These are phyloP conservation scores for Trichophyton simii DNA, from an alignment of 2,329 filamentous ascomycete genomes.

Conservation along the genomic window DNA sequence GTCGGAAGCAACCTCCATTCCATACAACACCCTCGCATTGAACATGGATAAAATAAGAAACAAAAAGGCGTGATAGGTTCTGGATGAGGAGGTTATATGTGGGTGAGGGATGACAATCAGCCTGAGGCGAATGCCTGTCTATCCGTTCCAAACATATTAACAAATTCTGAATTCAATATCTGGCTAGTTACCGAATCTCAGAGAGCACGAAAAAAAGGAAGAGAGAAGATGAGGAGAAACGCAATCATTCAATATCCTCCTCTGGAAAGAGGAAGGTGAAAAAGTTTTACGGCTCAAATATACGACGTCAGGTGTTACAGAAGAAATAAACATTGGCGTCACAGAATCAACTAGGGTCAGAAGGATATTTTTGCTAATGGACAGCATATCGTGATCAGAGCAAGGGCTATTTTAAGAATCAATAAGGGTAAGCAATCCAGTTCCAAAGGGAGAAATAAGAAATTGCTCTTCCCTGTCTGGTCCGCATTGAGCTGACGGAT, in stretches of 20 bases:
- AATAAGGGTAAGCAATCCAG: neutral
- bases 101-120: neutral
- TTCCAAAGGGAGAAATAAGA: neutral
- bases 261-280: neutral
- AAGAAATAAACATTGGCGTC: constrained; percentile 4
- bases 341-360: neutral
- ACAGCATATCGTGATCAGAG: neutral
- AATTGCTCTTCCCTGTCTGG: neutral
- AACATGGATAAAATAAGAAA: neutral
- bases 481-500: neutral
- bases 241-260: neutral
- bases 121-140: neutral
- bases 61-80: neutral
- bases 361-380: neutral
- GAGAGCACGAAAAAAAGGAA: no score
- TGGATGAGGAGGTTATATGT: neutral
- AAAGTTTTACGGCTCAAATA: neutral
- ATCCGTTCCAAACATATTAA: neutral
- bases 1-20: neutral
- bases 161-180: neutral
- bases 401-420: constrained; percentile 4
- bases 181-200: neutral
- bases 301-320: constrained; percentile 2
- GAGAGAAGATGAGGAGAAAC: neutral
- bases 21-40: neutral